Conservation (phyloP, 306 rosid genomes). For the Fagus crenata region DNA sequence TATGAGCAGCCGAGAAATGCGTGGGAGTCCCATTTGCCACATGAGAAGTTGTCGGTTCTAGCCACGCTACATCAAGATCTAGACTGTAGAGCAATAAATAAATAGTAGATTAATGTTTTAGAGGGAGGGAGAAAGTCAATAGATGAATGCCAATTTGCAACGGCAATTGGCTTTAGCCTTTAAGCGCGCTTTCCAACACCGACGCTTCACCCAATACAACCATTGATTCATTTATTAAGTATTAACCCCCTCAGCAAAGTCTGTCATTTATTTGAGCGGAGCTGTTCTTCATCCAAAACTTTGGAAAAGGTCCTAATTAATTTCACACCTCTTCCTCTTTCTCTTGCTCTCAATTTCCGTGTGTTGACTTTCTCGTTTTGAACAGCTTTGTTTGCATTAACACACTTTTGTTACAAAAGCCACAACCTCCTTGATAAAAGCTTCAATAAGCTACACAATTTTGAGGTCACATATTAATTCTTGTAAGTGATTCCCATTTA, state of each 20-base stretch:
- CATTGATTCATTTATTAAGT: background rate
- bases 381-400: conserved; percentile 34
- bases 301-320: conserved; percentile 37
- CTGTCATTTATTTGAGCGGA: background rate
- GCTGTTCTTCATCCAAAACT: conserved; percentile 34
- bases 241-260: background rate
- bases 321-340: background rate
- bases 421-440: conserved; percentile 15
- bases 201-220: conserved; percentile 27
- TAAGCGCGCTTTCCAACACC: conserved; percentile 40
- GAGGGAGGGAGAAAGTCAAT: conserved; percentile 40
- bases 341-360: conserved; percentile 51
- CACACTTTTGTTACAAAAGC: conserved; percentile 14
- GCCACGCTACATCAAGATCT: conserved; percentile 38
- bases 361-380: conserved; percentile 61
- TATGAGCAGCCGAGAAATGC: conserved; percentile 44
- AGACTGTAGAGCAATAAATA: conserved; percentile 5
- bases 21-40: conserved; percentile 47
- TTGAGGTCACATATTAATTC: conserved; percentile 3
- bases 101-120: background rate
- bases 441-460: conserved; percentile 26
- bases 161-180: conserved; percentile 20
- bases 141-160: background rate
- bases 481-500: conserved; percentile 5
- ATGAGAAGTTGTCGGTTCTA: conserved; percentile 46